Evolutionary conservation across 2,329 filamentous ascomycete species (phyloP), one percentile per base, ranked within the genome.

Genomic region (Biscogniauxia mediterranea): DNA sequence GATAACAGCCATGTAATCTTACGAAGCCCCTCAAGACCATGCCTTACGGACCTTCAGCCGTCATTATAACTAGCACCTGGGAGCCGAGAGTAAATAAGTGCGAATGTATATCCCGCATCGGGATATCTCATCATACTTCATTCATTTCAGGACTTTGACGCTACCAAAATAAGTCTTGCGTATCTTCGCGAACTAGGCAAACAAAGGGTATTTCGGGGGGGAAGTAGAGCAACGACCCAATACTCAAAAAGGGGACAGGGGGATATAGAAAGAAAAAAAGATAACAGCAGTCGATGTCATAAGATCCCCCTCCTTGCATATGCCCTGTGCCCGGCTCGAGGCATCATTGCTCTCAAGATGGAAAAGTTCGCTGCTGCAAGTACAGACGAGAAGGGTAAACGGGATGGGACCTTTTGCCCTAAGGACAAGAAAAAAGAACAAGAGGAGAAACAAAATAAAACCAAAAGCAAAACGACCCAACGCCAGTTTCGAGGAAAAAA

Each of bases 401-500:
- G 3, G 38, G 38, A 32, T 5, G 23, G 5, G 23, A 9, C 28
- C 28, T 32, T 46, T 46, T 46, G 38, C 13, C 17, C 6, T 23
- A 56, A 51, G 51, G 32, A 20, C 23, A 25, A 68, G 76, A 57
- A 8, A 55, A 56, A 53, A 54, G 38, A 17, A 57, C 19, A 58
- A 58, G 51, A 58, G 5, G 55, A 46, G 20, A 42, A 42, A 49
- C n/a, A 61, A n/a, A 62, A 53, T 17, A 56, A 59, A 60, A 55
- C 28, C 28, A 23, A 23, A 23, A 23, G 50, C 23, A 59, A 50
- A 57, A 57, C 52, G 58, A 61, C 61, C 65, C 64, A 62, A 70
- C 68, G 64, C 67, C 67, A 52, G 67, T 55, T 46, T n/a, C 13
- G 11, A 46, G 3, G 7, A 32, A 13, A 32, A 32, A 32, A 32